Evolutionary conservation across 2,329 filamentous ascomycete species (phyloP).

Genomic region (Rhexocercosporidium sp.): DNA sequence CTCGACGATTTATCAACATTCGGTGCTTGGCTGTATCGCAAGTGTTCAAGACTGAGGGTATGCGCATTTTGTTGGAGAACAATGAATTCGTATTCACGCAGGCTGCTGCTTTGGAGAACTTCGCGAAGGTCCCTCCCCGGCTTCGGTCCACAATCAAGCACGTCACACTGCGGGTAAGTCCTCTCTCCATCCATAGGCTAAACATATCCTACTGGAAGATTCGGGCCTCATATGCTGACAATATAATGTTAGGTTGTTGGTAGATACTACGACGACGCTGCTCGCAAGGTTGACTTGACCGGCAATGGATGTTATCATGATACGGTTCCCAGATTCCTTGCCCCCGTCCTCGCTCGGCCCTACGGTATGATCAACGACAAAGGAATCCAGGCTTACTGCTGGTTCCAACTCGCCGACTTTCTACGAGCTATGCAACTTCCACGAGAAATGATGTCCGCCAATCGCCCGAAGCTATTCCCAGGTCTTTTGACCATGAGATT

Average conservation of each 20-base stretch:
- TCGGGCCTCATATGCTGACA: neutral
- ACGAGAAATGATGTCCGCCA: neutral
- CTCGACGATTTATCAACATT: constrained; percentile 55
- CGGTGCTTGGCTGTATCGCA: constrained; percentile 58
- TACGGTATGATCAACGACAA: constrained; percentile 23
- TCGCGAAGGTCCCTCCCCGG: constrained; percentile 50
- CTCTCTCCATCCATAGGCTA: neutral
- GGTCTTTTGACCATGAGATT: constrained; percentile 24
- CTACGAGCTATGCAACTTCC: constrained; percentile 21
- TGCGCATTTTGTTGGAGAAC: constrained; percentile 54
- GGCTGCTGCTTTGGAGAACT: constrained; percentile 54
- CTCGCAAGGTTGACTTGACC: constrained; percentile 22
- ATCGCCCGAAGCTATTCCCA: constrained; percentile 26
- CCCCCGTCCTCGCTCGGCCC: constrained; percentile 25
- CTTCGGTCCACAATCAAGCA: constrained; percentile 52
- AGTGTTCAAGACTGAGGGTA: constrained; percentile 56
- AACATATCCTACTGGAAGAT: too few relatives aligned
- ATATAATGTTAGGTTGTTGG: constrained; percentile 50
- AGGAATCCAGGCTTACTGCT: constrained; percentile 34
- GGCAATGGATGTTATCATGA: constrained; percentile 25
- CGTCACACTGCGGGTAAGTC: constrained; percentile 50
- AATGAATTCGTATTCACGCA: constrained; percentile 62
- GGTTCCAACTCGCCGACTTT: constrained; percentile 33
- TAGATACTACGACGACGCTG: constrained; percentile 59
- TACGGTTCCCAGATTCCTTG: constrained; percentile 11